A percentile compares a stretch with the other conserved stretches of the same genome.
These are phyloP conservation scores for Trichoderma reesei DNA, from an alignment of 495 filamentous ascomycete genomes.

Conservation along the genomic window DNA sequence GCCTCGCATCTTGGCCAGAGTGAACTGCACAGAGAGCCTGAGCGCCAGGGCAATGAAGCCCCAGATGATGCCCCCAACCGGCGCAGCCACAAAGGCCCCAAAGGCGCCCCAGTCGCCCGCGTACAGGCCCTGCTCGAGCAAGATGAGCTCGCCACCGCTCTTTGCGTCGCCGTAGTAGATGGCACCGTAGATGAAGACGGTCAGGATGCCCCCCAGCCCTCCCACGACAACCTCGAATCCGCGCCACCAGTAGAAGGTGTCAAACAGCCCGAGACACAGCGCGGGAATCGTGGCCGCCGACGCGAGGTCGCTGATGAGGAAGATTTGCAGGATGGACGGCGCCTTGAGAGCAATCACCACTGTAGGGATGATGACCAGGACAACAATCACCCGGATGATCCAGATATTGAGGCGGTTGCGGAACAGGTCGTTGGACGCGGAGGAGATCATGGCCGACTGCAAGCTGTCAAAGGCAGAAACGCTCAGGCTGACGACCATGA, in stretches of 20 bases:
- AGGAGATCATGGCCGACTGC: slow-evolving; percentile 68
- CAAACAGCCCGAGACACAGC: slow-evolving; percentile 53
- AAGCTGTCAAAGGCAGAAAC: slow-evolving; percentile 67
- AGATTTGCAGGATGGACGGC: slow-evolving; percentile 64
- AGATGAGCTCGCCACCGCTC: slow-evolving; percentile 53
- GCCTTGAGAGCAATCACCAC: slow-evolving; percentile 60
- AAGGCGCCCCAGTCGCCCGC: slow-evolving; percentile 64
- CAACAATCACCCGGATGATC: slow-evolving; percentile 53
- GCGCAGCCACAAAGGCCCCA: slow-evolving; percentile 70
- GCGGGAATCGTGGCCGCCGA: slow-evolving; percentile 60
- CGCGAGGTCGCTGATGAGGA: slow-evolving; percentile 64
- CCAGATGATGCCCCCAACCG: slow-evolving; percentile 61
- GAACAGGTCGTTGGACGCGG: slow-evolving; percentile 68
- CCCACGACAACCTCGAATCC: slow-evolving; percentile 67
- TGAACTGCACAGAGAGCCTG: slow-evolving; percentile 43
- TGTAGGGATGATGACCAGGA: slow-evolving; percentile 59
- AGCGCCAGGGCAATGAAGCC: slow-evolving; percentile 47
- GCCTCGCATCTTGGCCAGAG: slow-evolving; percentile 41
- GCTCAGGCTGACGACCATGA: slow-evolving; percentile 64
- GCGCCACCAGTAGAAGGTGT: slow-evolving; percentile 57
- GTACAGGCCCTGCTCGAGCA: slow-evolving; percentile 62
- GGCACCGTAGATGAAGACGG: slow-evolving; percentile 65
- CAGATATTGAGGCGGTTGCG: slow-evolving; percentile 62
- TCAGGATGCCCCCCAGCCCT: slow-evolving; percentile 60
- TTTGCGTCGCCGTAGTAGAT: slow-evolving; percentile 56